Percentiles rank a stretch among this genome's conserved stretches.
Conservation (phyloP, 371 early-diverging fungal genomes). For the Lichtheimia ornata region DNA sequence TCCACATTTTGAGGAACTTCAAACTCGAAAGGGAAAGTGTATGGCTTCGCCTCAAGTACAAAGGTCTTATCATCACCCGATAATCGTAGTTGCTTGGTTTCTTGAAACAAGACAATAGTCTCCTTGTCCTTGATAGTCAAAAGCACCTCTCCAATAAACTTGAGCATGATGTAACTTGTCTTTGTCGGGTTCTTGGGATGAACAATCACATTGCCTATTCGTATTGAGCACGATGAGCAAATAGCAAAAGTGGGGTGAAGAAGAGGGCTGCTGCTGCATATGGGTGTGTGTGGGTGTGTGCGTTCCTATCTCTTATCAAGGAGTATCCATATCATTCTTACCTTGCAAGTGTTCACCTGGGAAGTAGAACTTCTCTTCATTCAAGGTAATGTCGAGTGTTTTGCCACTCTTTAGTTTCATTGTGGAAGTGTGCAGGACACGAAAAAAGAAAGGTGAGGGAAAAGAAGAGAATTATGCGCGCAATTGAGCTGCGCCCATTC, state of each 20-base stretch:
- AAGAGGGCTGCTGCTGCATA: too few species aligned
- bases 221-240: neutral
- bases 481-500: slow-evolving; percentile 4
- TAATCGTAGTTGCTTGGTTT: slow-evolving; percentile 21
- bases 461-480: slow-evolving; percentile 4
- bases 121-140: slow-evolving; percentile 40
- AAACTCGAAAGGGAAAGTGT: slow-evolving; percentile 48
- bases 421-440: slow-evolving; percentile 2
- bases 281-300: too few species aligned
- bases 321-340: neutral
- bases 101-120: slow-evolving; percentile 29
- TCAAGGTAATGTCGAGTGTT: slow-evolving; percentile 35
- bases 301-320: too few species aligned
- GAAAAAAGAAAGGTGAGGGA: slow-evolving; percentile 1
- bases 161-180: slow-evolving; percentile 34
- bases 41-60: slow-evolving; percentile 35
- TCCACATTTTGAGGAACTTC: slow-evolving; percentile 33
- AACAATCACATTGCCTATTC: slow-evolving; percentile 38
- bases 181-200: slow-evolving; percentile 44
- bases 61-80: slow-evolving; percentile 22
- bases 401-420: slow-evolving; percentile 18
- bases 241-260: too few species aligned
- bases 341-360: slow-evolving; percentile 48
- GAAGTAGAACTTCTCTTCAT: slow-evolving; percentile 53
- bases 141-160: slow-evolving; percentile 37